Base-by-base conservation (phyloP, 2,329 filamentous ascomycete species). In the Fusarium haematococcum region DNA sequence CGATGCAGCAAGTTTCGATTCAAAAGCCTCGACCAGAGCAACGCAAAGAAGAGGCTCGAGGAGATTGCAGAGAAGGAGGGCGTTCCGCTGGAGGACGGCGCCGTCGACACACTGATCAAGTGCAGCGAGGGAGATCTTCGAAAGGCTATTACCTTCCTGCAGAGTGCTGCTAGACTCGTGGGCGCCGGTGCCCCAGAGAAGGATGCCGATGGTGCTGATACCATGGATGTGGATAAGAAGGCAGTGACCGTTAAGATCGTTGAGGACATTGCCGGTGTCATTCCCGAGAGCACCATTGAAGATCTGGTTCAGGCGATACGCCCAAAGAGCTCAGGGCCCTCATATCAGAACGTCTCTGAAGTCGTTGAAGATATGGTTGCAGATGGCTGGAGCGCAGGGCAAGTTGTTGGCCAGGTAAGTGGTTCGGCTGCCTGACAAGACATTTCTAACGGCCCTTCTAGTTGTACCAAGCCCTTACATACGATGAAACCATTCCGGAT, bases 1-100 rank as follows among this genome's bases (percentile, higher is more conserved):
- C 90, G 97, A 78, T 99, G 97, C 86, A 95, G 92, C 84, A 99
- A 99, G 84, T 99, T 99, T 82, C 89, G 97, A 35, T 99, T 99
- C 89, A 99, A 99, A 90, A 94, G 94, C 74, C 86, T 99, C 73
- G 96, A 98, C 81, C 93, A 95, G 79, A 91, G 90, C 9, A 97
- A 97, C 80, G 95, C 97, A 9, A 92, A 91, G 77, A 90, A 88
- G 79, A 88, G 97, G 64, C 85, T 99, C 14, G 90, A 93, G 78
- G 91, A 95, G 63, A 99, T 99, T 83, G 95, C 97, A 1, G 85
- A 87, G 63, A 87, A 91, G 52, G 97, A 99, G 83, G 91, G 91
- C 1, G 92, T 99, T 6, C 85, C 83, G 45, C 84, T 98, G 35
- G 94, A 95, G 70, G 88, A 92, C 11, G 95, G 95, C 0, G 95